Base-by-base conservation (phyloP, 345 rosid genomes). In the Tarenaya hassleriana region DNA sequence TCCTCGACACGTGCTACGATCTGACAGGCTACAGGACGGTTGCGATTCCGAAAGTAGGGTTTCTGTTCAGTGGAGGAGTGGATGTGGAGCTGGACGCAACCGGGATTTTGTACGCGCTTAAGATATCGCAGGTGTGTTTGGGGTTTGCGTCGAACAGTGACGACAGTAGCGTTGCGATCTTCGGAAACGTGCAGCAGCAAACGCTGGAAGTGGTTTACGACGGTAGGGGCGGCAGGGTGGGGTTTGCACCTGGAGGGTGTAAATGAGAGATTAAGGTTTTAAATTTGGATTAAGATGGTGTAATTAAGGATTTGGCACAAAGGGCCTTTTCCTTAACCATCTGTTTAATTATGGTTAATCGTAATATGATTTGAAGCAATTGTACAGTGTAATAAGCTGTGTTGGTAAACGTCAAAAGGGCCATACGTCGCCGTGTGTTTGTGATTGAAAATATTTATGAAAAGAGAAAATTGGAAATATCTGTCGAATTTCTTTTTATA, bases 1-100 rank as follows among this genome's bases (percentile, higher is more conserved):
- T 90, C 37, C 70, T 90, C 7, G 94, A 84, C 77, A 86, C 97
- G 17, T 90, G 97, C 60, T 90, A 72, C 38, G 83, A 90, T 50
- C 50, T 90, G 11, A 84, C 64, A 48, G 63, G 60, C 0, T 71
- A 63, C 8, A 40, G 46, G 0, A 53, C 76, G 1, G 49, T 73
- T 7, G 1, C 34, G 7, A 17, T 86, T 1, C 97, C 97, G 0
- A 73, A 55, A 16, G 73, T 90, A 3, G 62, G 74, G 31, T 64
- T 90, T 31, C 52, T 31, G 18, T 82, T 90, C 50, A 56, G 34
- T 21, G 84, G 82, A 0, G 79, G 72, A 0, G 66, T 69, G 0
- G 66, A 50, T 16, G 75, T 84, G 29, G 77, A 73, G 12, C 59
- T 90, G 7, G 78, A 66, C 21, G 1, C n/a, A 0, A 50, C 37